Evolutionary conservation across 1,139 yeast species (phyloP).

Genomic region (Pichia sp.): DNA sequence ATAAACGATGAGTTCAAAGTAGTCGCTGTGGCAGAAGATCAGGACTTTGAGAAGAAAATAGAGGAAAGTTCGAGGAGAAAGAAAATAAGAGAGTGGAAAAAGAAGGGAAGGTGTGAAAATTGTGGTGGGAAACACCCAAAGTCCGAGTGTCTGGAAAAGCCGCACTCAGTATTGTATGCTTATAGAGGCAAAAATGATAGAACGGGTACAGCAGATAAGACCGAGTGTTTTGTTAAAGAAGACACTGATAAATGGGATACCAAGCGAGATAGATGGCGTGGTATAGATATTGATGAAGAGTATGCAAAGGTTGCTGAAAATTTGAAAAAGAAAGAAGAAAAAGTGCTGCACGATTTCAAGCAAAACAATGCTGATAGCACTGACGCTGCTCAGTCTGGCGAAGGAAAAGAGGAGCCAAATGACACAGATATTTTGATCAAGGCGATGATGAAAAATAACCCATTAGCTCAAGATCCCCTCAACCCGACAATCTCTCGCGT

Average conservation of each 20-base stretch:
- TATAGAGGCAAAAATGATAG: constrained; percentile 22
- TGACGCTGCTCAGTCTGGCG: constrained; percentile 16
- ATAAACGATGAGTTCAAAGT: constrained; percentile 33
- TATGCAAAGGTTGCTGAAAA: constrained; percentile 48
- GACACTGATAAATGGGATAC: constrained; percentile 54
- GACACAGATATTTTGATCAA: constrained; percentile 10
- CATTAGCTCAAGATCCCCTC: constrained; percentile 21
- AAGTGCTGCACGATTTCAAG: constrained; percentile 28
- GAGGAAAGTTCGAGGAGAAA: constrained; percentile 17
- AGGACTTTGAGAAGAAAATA: constrained; percentile 14
- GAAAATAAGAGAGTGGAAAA: constrained; percentile 21
- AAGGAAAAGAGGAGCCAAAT: neutral
- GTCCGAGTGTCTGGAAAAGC: constrained; percentile 49
- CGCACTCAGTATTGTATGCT: constrained; percentile 33
- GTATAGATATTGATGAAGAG: constrained; percentile 53
- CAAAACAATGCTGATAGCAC: constrained; percentile 37
- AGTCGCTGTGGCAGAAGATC: constrained; percentile 14
- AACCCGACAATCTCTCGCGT: constrained; percentile 32
- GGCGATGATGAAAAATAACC: constrained; percentile 14
- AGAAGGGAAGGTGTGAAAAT: constrained; percentile 45
- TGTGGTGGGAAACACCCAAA: constrained; percentile 50
- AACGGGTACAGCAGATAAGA: constrained; percentile 23
- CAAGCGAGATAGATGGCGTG: constrained; percentile 76
- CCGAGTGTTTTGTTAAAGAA: constrained; percentile 28
- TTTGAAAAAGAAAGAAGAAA: constrained; percentile 37